Evolutionary conservation across 345 rosid species (phyloP).

Genomic region (rapeseed (Brassica napus)): DNA sequence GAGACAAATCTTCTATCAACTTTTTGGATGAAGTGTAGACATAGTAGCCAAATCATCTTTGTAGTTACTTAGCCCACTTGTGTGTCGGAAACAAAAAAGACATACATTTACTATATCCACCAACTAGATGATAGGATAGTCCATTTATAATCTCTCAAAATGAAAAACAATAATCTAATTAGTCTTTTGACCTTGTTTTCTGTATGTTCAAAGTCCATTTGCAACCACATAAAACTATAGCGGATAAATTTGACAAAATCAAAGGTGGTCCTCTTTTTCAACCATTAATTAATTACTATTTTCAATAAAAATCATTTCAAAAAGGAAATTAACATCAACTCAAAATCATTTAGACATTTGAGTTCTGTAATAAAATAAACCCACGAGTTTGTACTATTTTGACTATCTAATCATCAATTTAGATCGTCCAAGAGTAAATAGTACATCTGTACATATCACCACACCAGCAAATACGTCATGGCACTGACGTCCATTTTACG

Average conservation of each 20-base stretch:
- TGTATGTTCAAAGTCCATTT: conserved; percentile 23
- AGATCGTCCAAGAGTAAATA: no score
- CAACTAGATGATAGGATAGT: background rate
- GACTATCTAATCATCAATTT: conserved; percentile 15
- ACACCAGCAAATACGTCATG: conserved; percentile 26
- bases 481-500: conserved; percentile 13
- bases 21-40: conserved; percentile 17
- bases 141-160: background rate
- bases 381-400: conserved; percentile 7
- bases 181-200: background rate
- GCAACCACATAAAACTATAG: conserved; percentile 22
- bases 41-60: conserved; percentile 24
- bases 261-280: conserved; percentile 31
- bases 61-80: background rate
- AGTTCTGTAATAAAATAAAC: conserved; percentile 5
- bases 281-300: conserved; percentile 13
- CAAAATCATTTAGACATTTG: conserved; percentile 18
- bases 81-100: background rate
- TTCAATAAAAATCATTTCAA: background rate
- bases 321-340: conserved; percentile 19
- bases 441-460: conserved; percentile 26
- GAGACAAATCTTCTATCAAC: conserved; percentile 29
- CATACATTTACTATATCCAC: background rate
- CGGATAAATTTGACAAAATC: conserved; percentile 8
- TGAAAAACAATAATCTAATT: background rate